phyloP scores from a whole-genome alignment of 129 eudicot genomes.

The Flaveria robusta region DNA sequence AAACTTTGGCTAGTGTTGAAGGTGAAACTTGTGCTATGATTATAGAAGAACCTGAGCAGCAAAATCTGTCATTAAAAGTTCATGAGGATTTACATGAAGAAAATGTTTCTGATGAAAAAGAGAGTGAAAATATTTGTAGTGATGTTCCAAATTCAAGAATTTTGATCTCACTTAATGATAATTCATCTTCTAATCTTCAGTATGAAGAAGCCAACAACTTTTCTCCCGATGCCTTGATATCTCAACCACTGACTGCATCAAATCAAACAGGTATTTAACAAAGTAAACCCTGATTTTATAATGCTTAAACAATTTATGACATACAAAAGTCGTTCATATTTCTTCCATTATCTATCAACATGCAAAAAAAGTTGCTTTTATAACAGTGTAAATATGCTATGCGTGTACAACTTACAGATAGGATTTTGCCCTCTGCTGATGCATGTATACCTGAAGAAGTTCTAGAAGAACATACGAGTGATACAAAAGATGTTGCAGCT shows the following conservation, averaged over 20 bases:
- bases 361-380: neutral
- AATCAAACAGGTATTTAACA: constrained; percentile 14
- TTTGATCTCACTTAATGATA: constrained; percentile 20
- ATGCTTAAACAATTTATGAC: neutral
- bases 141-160: constrained; percentile 25
- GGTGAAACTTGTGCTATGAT: constrained; percentile 13
- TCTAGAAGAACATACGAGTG: constrained; percentile 31
- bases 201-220: constrained; percentile 25
- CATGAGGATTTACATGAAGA: constrained; percentile 8
- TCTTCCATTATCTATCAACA: neutral
- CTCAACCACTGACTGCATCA: constrained; percentile 19
- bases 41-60: constrained; percentile 24
- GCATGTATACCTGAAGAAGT: constrained; percentile 34
- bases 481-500: constrained; percentile 22
- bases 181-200: constrained; percentile 23
- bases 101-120: constrained; percentile 26
- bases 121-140: constrained; percentile 24
- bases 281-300: neutral
- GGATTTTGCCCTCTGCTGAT: constrained; percentile 20
- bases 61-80: constrained; percentile 18
- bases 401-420: constrained; percentile 6
- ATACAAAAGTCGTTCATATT: neutral
- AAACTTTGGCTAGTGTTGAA: constrained; percentile 24
- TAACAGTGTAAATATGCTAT: neutral
- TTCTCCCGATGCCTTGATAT: constrained; percentile 15